Percentiles rank a stretch among this genome's conserved stretches.
phyloP scores from a whole-genome alignment of 306 rosid species.

The barrel medic (Medicago truncatula) region MtrunA17r5.0-ANR NC_053048.1:51944001-51944500 shows the following conservation, averaged over 20 bases:
- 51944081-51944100: neutral
- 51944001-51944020: constrained; percentile 11
- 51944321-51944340: constrained; percentile 7
- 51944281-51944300: neutral
- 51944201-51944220: neutral
- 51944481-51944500: constrained; percentile 76
- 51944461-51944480: constrained; percentile 97
- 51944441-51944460: constrained; percentile 76
- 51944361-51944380: constrained; percentile 19
- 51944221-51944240: neutral
- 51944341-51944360: constrained; percentile 13
- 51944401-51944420: constrained; percentile 37
- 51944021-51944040: neutral
- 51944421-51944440: constrained; percentile 92
- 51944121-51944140: neutral
- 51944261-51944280: constrained; percentile 6
- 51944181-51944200: neutral
- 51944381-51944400: neutral
- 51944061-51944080: neutral
- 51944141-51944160: neutral
- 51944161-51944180: neutral
- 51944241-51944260: constrained; percentile 31
- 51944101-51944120: constrained; percentile 4
- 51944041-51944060: neutral
- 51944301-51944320: constrained; percentile 17